These are phyloP conservation scores for Aspergillus mulundensis DNA, from an alignment of 495 filamentous ascomycete genomes.

Conservation along the genomic window DNA sequence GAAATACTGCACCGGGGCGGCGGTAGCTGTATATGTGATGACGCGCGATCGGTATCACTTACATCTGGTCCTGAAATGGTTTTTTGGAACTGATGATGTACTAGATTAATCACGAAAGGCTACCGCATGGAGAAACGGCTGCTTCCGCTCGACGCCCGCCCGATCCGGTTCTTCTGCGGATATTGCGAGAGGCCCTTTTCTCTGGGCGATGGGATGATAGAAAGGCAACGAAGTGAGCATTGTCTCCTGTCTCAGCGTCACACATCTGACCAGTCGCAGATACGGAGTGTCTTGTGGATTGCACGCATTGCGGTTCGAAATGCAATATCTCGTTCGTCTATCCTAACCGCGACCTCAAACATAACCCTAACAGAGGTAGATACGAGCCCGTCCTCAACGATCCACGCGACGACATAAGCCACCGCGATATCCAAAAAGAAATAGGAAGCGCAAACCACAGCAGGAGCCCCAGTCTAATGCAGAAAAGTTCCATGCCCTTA, in stretches of 20 bases:
- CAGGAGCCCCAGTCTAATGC: conserved; percentile 21
- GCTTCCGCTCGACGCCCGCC: conserved; percentile 23
- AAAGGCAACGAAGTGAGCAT: conserved; percentile 17
- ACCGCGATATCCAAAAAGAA: conserved; percentile 19
- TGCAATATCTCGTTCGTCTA: conserved; percentile 25
- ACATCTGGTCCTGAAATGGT: not conserved
- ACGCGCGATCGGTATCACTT: conserved; percentile 25
- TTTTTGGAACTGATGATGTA: not conserved
- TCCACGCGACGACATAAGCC: conserved; percentile 18
- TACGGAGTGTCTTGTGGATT: conserved; percentile 15
- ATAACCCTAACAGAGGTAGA: conserved; percentile 4
- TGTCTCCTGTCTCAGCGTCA: not conserved
- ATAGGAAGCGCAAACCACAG: conserved; percentile 12
- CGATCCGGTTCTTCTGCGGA: conserved; percentile 24
- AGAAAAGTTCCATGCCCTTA: conserved; percentile 13
- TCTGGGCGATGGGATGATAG: conserved; percentile 15
- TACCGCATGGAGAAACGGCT: conserved; percentile 31
- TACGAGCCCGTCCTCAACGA: conserved; percentile 24
- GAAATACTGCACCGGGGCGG: conserved; percentile 26
- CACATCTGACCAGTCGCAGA: conserved; percentile 15
- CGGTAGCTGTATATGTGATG: conserved; percentile 31
- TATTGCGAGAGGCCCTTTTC: conserved; percentile 24
- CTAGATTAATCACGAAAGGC: conserved; percentile 30
- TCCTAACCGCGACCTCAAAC: not conserved
- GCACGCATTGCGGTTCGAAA: conserved; percentile 23